These are phyloP conservation scores for Candida gorgasii DNA, from an alignment of 805 yeast species.

Conservation along the genomic window DNA sequence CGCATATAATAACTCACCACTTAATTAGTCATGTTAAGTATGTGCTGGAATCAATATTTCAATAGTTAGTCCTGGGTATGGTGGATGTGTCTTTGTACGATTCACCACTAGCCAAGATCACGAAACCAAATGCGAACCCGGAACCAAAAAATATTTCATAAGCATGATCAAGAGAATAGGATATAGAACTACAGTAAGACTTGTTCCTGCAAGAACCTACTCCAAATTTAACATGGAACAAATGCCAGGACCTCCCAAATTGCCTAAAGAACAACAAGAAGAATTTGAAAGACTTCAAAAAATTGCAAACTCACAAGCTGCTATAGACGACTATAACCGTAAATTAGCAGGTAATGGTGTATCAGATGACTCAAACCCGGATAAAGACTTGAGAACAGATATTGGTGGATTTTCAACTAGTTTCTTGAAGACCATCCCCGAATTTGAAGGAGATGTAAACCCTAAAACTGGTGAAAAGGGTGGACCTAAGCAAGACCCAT, in stretches of 20 bases:
- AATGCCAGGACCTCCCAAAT: conserved; percentile 59
- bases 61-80: no score
- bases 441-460: conserved; percentile 91
- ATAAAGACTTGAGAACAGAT: conserved; percentile 46
- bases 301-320: conserved; percentile 75
- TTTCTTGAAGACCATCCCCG: conserved; percentile 79
- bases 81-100: no score
- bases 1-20: no score
- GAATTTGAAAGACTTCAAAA: conserved; percentile 88
- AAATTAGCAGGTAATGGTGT: conserved; percentile 35
- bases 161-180: background rate
- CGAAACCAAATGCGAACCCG: conserved; percentile 4
- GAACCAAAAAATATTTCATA: background rate
- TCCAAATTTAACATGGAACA: conserved; percentile 16
- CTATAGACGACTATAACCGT: conserved; percentile 71
- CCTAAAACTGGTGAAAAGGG: conserved; percentile 95
- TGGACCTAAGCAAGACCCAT: conserved; percentile 97
- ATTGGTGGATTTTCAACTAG: conserved; percentile 69
- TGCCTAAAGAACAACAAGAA: conserved; percentile 80
- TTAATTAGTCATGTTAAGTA: no score
- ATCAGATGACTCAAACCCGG: conserved; percentile 20
- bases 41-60: no score
- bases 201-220: conserved; percentile 7
- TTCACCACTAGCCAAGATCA: background rate
- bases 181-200: background rate